Percentiles rank a stretch among this genome's conserved stretches.
Evolutionary conservation across 306 rosid species (phyloP).

Genomic region (Mimosa bimucronata): DNA sequence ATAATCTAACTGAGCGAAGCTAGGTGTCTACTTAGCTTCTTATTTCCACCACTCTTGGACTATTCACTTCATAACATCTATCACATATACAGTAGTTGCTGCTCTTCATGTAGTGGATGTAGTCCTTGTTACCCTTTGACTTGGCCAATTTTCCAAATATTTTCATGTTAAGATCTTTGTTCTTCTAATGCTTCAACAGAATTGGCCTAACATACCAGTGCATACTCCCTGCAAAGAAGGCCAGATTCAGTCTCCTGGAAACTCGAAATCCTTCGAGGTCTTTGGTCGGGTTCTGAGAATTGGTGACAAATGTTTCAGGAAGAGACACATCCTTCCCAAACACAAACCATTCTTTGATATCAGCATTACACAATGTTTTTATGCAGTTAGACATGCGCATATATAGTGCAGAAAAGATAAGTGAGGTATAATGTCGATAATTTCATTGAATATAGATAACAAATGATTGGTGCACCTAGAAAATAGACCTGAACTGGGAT

Average conservation of each 20-base stretch:
- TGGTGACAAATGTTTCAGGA: conserved; percentile 71
- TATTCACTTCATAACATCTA: conserved; percentile 88
- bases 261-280: conserved; percentile 65
- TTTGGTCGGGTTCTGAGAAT: conserved; percentile 51
- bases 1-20: no score
- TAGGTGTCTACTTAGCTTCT: no score
- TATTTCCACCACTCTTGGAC: conserved; percentile 97
- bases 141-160: conserved; percentile 63
- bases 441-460: conserved; percentile 16
- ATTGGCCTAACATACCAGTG: conserved; percentile 84
- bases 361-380: conserved; percentile 88
- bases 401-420: conserved; percentile 24
- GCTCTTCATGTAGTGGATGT: conserved; percentile 76
- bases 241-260: conserved; percentile 64
- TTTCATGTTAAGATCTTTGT: conserved; percentile 92
- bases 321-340: conserved; percentile 88
- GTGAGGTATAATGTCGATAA: neutral
- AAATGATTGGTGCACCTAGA: neutral
- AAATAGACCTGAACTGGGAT: neutral
- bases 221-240: conserved; percentile 85
- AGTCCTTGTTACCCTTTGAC: conserved; percentile 59
- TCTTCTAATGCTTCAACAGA: conserved; percentile 78
- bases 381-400: conserved; percentile 62
- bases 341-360: conserved; percentile 75
- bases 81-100: conserved; percentile 96